Evolutionary conservation across 73 alveolate species (phyloP), one percentile per base, ranked within the genome.

Genomic region (Stentor coeruleus): DNA sequence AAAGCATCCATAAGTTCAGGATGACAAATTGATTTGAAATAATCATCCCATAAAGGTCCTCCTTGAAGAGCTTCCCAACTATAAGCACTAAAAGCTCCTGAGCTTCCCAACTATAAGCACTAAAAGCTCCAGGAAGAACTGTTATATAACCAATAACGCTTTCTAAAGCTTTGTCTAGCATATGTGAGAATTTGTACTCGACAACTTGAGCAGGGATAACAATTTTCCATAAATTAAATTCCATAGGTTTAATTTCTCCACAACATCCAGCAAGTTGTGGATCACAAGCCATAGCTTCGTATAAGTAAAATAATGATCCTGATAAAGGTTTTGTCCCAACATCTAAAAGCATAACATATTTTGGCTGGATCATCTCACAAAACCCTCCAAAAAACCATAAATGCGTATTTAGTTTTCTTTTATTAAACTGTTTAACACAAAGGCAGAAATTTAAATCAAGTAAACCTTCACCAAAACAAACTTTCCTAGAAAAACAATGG

Each of bases 41-140:
- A 75, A 38, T 75, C 59, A 1, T 75, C 83, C 83, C 83, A 75
- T n/a, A 75, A 38, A 31, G 83, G 83, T 6, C 33, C 83, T 75
- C 72, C 83, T 75, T 75, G 72, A 1, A 75, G 26, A 66, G 81
- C 81, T 66, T 36, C 49, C 81, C 81, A 66, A 14, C 81, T 28
- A 30, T 66, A 66, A 66, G 81, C 81, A 66, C 81, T 66, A 2
- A 66, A 66, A 66, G 81, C 81, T 33, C 81, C 81, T 30, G 81
- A 35, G 86, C 86, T 55, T 81, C 86, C 82, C 86, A 81, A 58
- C 83, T 81, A 59, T 81, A 81, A 26, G 82, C 86, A 81, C 82
- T 39, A 36, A 81, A 81, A 20, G 86, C 86, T n/a, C 86, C 82
- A 40, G 86, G 86, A n/a, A 81, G 86, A 60, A 40, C 82, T 39